A percentile compares a stretch with the other conserved stretches of the same genome.
These are phyloP conservation scores for Alternaria arbusti DNA, from an alignment of 2,329 filamentous ascomycete species.

Conservation along the genomic window DNA sequence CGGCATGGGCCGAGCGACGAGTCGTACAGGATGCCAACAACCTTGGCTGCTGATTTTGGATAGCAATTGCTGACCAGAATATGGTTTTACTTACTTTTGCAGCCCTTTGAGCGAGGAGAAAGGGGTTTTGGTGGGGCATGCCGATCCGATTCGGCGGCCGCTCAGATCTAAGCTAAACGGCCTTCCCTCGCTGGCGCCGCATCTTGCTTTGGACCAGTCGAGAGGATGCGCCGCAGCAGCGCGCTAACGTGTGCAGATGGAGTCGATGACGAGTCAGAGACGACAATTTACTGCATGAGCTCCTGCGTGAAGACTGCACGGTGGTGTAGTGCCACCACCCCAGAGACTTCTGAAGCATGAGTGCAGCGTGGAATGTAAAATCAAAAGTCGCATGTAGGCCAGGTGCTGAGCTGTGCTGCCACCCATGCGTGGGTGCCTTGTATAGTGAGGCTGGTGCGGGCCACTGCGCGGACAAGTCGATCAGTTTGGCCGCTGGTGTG, in stretches of 20 bases:
- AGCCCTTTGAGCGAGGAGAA: conserved; percentile 15
- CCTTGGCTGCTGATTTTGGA: conserved; percentile 6
- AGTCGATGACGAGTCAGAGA: conserved; percentile 24
- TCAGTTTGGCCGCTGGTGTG: conserved; percentile 26
- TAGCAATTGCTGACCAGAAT: conserved; percentile 10
- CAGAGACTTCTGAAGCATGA: conserved; percentile 8
- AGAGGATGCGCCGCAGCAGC: conserved; percentile 12
- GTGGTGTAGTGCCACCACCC: conserved; percentile 2
- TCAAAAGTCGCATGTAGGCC: conserved; percentile 1
- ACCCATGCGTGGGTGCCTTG: conserved; percentile 5
- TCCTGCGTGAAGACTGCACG: neutral
- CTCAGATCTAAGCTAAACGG: conserved; percentile 44
- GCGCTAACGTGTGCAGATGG: conserved; percentile 16
- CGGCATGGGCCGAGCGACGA: conserved; percentile 7
- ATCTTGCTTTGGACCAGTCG: conserved; percentile 32
- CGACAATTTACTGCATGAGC: conserved; percentile 1
- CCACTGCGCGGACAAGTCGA: conserved; percentile 22
- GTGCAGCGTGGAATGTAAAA: neutral
- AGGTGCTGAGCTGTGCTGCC: conserved; percentile 1
- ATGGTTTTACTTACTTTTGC: conserved; percentile 23
- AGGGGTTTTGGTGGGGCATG: conserved; percentile 40
- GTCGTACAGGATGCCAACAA: neutral
- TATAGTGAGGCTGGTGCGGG: conserved; percentile 18
- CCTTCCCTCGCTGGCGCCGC: conserved; percentile 36
- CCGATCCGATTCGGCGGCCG: conserved; percentile 42